Conservation (phyloP, 495 filamentous ascomycete species). For the Penicillium simplicissimum region DNA sequence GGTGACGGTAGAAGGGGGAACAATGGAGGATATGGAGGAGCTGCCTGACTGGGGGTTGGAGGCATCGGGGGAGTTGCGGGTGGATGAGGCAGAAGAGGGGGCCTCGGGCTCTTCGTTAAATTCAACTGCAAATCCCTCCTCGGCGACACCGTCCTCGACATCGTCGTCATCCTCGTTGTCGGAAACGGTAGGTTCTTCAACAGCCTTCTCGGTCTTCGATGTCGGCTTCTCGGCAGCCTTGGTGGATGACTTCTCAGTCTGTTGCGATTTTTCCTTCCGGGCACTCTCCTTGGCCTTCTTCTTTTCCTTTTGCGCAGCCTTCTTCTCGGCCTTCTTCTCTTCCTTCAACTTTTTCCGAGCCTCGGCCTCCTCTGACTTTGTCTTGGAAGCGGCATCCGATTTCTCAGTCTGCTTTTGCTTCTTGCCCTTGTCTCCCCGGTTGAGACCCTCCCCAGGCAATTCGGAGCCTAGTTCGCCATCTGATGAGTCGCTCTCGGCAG, state of each 20-base stretch:
- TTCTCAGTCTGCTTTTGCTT: slow-evolving; percentile 39
- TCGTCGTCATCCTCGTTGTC: slow-evolving; percentile 37
- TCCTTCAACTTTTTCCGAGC: slow-evolving; percentile 45
- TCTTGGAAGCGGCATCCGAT: slow-evolving; percentile 25
- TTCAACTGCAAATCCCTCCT: slow-evolving; percentile 49
- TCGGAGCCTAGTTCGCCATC: slow-evolving; percentile 50
- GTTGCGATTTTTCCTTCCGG: slow-evolving; percentile 45
- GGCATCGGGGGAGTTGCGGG: slow-evolving; percentile 64
- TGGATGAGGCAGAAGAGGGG: slow-evolving; percentile 51
- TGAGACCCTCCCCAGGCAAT: slow-evolving; percentile 43
- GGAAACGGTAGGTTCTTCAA: slow-evolving; percentile 23
- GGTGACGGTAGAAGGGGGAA: slow-evolving; percentile 51
- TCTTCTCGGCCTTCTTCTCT: slow-evolving; percentile 53
- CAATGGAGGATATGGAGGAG: slow-evolving; percentile 71
- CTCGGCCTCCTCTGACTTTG: slow-evolving; percentile 42
- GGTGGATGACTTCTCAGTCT: slow-evolving; percentile 37
- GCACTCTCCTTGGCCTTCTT: slow-evolving; percentile 49
- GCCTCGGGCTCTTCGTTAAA: slow-evolving; percentile 44
- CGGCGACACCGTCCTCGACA: slow-evolving; percentile 39
- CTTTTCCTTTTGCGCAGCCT: slow-evolving; percentile 50
- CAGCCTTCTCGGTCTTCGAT: slow-evolving; percentile 33
- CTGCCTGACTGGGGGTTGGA: slow-evolving; percentile 59
- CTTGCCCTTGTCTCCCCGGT: slow-evolving; percentile 33
- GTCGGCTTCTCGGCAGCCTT: slow-evolving; percentile 20
- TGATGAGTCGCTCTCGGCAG: slow-evolving; percentile 39